Evolutionary conservation across 2,329 filamentous ascomycete species (phyloP).

Genomic region (Aplosporella prunicola): DNA sequence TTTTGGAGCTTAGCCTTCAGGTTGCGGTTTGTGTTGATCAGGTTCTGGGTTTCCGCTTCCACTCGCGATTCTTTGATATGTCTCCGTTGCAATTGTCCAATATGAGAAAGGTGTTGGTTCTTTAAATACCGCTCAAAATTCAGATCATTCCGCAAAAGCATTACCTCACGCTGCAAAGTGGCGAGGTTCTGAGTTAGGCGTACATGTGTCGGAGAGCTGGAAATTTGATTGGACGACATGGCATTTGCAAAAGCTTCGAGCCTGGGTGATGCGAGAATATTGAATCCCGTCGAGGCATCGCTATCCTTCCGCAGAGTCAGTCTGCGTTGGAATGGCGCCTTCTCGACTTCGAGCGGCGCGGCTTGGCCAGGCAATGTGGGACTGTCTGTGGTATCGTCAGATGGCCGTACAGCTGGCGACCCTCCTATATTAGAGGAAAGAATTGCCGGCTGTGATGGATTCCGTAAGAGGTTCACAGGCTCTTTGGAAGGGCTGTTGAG

Average conservation of each 20-base stretch:
- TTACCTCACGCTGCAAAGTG: constrained; percentile 60
- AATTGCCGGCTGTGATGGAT: constrained; percentile 28
- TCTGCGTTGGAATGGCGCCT: too few relatives aligned
- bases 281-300: background rate
- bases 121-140: constrained; percentile 79
- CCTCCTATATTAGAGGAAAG: constrained; percentile 41
- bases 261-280: constrained; percentile 19
- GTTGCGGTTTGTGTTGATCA: constrained; percentile 66
- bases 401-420: constrained; percentile 34
- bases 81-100: constrained; percentile 65
- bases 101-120: constrained; percentile 72
- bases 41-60: constrained; percentile 72
- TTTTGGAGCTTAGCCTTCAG: constrained; percentile 65
- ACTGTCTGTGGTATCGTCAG: constrained; percentile 43
- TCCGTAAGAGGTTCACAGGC: background rate
- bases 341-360: too few relatives aligned
- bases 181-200: constrained; percentile 29
- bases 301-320: constrained; percentile 7
- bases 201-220: constrained; percentile 21
- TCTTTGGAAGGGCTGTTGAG: constrained; percentile 5
- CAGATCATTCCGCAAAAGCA: constrained; percentile 67
- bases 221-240: constrained; percentile 12
- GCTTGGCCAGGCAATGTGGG: constrained; percentile 50
- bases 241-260: constrained; percentile 26
- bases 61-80: constrained; percentile 68